phyloP scores from a whole-genome alignment of 441 rosid genomes.

The Adansonia grandidieri region DNA sequence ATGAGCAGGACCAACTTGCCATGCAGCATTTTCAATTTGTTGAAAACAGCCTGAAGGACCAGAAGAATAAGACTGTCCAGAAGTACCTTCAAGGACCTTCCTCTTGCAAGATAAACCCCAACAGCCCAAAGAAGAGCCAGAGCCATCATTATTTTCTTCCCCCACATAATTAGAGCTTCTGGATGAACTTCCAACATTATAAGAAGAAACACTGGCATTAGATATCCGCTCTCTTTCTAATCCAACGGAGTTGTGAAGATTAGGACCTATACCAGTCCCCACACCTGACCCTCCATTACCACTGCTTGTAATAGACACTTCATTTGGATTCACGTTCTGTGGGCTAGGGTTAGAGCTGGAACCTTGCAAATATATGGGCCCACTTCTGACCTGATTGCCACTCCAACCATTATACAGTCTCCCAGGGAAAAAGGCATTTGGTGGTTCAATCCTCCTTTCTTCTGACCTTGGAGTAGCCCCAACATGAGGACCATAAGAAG shows the following conservation, averaged over 20 bases:
- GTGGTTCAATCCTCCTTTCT: slow-evolving; percentile 50
- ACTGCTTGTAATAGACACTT: slow-evolving; percentile 44
- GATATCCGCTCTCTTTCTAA: slow-evolving; percentile 38
- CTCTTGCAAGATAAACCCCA: slow-evolving; percentile 90
- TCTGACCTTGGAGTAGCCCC: slow-evolving; percentile 51
- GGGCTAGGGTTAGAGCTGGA: slow-evolving; percentile 51
- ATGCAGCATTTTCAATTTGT: slow-evolving; percentile 51
- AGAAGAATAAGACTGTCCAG: slow-evolving; percentile 58
- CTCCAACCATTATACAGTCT: slow-evolving; percentile 36
- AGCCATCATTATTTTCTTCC: slow-evolving; percentile 57
- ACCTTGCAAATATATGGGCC: slow-evolving; percentile 47
- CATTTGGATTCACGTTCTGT: slow-evolving; percentile 44
- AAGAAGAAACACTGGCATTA: slow-evolving; percentile 36
- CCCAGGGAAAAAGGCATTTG: slow-evolving; percentile 43
- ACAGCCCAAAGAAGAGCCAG: slow-evolving; percentile 56
- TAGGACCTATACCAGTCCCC: slow-evolving; percentile 34
- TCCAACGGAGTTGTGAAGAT: slow-evolving; percentile 33
- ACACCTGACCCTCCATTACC: slow-evolving; percentile 41
- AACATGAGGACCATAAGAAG: slow-evolving; percentile 38
- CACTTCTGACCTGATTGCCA: slow-evolving; percentile 50
- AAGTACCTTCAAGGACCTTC: slow-evolving; percentile 80
- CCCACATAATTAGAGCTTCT: slow-evolving; percentile 54
- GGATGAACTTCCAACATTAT: slow-evolving; percentile 53
- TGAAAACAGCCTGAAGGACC: slow-evolving; percentile 55
- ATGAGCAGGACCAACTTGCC: slow-evolving; percentile 40